Base-by-base conservation (phyloP, 2,329 filamentous ascomycete genomes). In the Parascedosporium putredinis region DNA sequence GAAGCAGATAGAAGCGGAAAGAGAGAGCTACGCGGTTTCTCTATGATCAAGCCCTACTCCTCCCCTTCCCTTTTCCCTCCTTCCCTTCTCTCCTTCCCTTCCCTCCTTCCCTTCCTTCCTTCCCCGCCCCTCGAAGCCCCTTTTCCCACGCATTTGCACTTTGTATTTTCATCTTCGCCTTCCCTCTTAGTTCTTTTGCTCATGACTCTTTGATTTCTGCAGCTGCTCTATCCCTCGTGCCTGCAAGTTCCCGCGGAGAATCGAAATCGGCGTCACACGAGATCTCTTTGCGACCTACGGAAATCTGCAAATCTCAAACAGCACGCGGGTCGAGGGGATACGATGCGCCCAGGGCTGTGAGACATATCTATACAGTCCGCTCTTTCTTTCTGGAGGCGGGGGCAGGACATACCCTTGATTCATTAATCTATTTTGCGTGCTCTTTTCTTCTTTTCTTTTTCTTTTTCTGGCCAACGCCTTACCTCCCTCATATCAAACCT, bases 261-360 rank as follows among this genome's bases (percentile, higher is more conserved):
- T 31, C 38, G 38, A 42, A n/a, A 42, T 20, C 38, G 38, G 38
- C 23, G 38, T 42, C 23, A 42, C 38, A 20, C 38, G 23, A 42
- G 38, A 42, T 42, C 38, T 42, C 38, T 42, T 12, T 20, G 38
- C 16, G 20, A 42, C 20, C 38, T 10, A 20, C 38, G 38, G 38
- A 22, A 16, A 42, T 42, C 38, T 42, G 38, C 38, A 42, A 20
- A 42, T 42, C 38, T 42, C 38, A 42, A 42, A 42, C 38, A 42
- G 38, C 27, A n/a, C n/a, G 18, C 38, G 20, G 38, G 23, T 20
- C 18, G 18, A 20, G 38, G 38, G 5, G 3, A 24, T 42, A n/a
- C n/a, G n/a, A n/a, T n/a, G n/a, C n/a, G n/a, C n/a, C 38, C 23
- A 6, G 23, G 38, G 7, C 38, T 20, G 7, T 42, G 38, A 42